A percentile compares a stretch with the other conserved stretches of the same genome.
Conservation (phyloP, 75 land plant species). For the Selaginella tamariscina region DNA sequence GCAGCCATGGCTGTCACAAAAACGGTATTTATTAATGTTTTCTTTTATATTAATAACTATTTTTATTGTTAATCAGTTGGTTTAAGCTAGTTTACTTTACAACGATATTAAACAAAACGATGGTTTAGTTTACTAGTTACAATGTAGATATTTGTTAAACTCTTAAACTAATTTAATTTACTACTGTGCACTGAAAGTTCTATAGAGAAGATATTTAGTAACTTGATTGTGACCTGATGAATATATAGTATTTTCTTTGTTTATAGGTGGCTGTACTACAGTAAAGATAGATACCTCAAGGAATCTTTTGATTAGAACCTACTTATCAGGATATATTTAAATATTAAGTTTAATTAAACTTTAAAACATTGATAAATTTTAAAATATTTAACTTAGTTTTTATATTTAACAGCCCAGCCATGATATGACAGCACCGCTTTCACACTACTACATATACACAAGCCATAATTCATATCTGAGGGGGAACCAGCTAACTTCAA, state of each 20-base stretch:
- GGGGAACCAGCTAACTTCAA: slow-evolving; percentile 34
- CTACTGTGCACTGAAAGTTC: no score
- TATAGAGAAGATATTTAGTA: no score
- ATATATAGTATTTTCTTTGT: not conserved
- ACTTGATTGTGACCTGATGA: no score
- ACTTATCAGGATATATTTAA: no score
- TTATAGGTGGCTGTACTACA: no score
- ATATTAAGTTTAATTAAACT: no score
- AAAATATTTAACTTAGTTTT: no score
- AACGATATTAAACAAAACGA: not conserved
- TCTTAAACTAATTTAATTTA: not conserved
- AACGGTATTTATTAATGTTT: not conserved
- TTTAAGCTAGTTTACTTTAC: not conserved
- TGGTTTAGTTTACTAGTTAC: slow-evolving; percentile 9
- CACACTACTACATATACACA: slow-evolving; percentile 27
- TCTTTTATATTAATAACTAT: not conserved
- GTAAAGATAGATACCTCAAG: no score
- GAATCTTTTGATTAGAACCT: no score
- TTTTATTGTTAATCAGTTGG: not conserved
- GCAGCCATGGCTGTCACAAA: slow-evolving; percentile 3
- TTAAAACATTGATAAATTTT: no score
- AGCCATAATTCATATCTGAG: slow-evolving; percentile 34
- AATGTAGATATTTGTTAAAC: no score
- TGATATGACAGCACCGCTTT: slow-evolving; percentile 29
- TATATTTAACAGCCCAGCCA: slow-evolving; percentile 13